Conservation (phyloP, 2,329 filamentous ascomycete species). For the Neocucurbitaria cava region DNA sequence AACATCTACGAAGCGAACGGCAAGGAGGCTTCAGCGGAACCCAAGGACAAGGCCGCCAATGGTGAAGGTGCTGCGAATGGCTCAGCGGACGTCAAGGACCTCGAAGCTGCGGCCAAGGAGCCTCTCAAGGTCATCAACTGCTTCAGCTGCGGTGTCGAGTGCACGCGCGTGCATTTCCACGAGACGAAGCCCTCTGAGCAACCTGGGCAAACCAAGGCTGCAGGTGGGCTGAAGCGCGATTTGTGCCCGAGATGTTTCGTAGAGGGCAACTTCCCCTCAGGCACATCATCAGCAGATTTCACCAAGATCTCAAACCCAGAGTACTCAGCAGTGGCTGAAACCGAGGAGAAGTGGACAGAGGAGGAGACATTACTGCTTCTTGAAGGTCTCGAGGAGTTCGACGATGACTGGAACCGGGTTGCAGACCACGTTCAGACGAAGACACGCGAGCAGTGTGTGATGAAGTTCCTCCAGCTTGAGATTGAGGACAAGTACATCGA, state of each 20-base stretch:
- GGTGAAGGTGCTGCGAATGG: slow-evolving; percentile 74
- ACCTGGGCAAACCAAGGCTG: slow-evolving; percentile 58
- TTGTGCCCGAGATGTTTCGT: slow-evolving; percentile 91
- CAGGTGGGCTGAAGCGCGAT: slow-evolving; percentile 75
- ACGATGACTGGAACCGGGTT: slow-evolving; percentile 95
- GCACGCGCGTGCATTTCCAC: slow-evolving; percentile 74
- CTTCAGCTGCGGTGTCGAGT: slow-evolving; percentile 91
- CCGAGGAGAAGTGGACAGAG: slow-evolving; percentile 89
- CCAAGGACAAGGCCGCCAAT: slow-evolving; percentile 64
- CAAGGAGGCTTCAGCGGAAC: slow-evolving; percentile 76
- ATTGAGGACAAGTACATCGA: slow-evolving; percentile 98
- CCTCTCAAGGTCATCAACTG: slow-evolving; percentile 77
- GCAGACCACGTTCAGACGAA: slow-evolving; percentile 90
- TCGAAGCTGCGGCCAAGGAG: slow-evolving; percentile 66
- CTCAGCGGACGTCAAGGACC: slow-evolving; percentile 67
- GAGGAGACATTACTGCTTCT: slow-evolving; percentile 87
- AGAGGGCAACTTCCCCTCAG: slow-evolving; percentile 81
- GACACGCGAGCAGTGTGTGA: slow-evolving; percentile 92
- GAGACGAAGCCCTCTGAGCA: slow-evolving; percentile 66
- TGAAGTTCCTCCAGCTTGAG: slow-evolving; percentile 94
- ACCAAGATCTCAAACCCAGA: slow-evolving; percentile 87
- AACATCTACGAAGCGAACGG: slow-evolving; percentile 95
- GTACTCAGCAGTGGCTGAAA: slow-evolving; percentile 78
- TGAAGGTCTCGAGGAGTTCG: slow-evolving; percentile 89
- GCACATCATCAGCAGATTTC: slow-evolving; percentile 81